Evolutionary conservation across 2,329 filamentous ascomycete genomes (phyloP), one percentile per base, ranked within the genome.

Genomic region (Blastomyces percursus): DNA sequence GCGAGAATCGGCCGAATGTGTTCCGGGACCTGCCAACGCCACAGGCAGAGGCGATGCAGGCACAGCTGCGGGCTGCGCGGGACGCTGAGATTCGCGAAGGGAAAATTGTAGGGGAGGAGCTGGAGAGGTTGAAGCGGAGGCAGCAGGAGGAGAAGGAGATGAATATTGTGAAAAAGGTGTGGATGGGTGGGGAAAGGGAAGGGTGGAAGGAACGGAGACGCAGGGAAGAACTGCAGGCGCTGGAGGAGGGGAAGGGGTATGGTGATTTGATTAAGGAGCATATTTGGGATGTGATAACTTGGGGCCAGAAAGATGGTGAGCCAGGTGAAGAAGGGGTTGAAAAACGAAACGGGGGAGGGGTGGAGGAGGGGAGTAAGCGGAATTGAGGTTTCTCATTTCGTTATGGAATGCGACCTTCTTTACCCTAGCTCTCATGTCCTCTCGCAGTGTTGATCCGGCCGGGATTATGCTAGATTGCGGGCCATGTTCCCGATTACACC

Each of bases 231-330:
- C 69, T 71, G 68, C 74, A 77, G 55, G 76, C 75, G 58, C 67
- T 72, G 32, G 67, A 66, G 50, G 65, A 70, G 59, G 70, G 71
- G 50, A 78, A 76, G 65, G 75, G 76, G 1, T 79, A 79, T 70
- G 72, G 75, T 0, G 74, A 76, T 71, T 70, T 79, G 71, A 79
- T 79, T 59, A 71, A 72, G 65, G 75, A 78, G 64, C 74, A 79
- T 72, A 73, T 71, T 0, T 75, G 72, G 35, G 76, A 74, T 71
- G 69, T 77, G 67, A 62, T 76, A 76, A 63, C 75, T 55, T 63
- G 65, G 67, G 67, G 65, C 30, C 65, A 67, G 62, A 64, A 65
- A 58, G 64, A 64, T 60, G 51, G 5, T 72, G 65, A 59, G 72
- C 35, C 63, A 62, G 30, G 62, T 64, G 56, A 65, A 68, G 52